Base-by-base conservation (phyloP, 2,329 filamentous ascomycete species). In the Exophiala bonariae region DNA sequence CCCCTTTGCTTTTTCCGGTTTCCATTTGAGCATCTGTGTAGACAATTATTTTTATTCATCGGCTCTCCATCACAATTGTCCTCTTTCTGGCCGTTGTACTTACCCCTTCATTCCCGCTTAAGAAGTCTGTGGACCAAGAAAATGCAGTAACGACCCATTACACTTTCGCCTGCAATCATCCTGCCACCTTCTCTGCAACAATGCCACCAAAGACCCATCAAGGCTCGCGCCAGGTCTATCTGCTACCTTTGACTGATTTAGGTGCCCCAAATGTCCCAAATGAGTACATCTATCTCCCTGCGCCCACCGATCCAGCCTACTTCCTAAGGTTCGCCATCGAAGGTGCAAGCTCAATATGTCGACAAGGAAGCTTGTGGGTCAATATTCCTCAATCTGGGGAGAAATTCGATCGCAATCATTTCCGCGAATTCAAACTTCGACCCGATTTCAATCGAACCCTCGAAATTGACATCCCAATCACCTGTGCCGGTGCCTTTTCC, bases 391-490 rank as follows among this genome's bases (percentile, higher is more conserved):
- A 85, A 52, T 77, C 84, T 60, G 90, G 85, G 49, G 74, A 82
- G 40, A 73, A 82, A 34, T 99, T 97, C 64, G 79, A 82, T 56
- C 85, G 93, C 59, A 78, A 86, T 61, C 78, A 79, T 26, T 99
- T 95, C 68, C 82, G 83, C 61, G 86, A 96, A 71, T 61, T 32
- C 64, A 95, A 93, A 67, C 80, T 99, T 56, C 79, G 84, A 23
- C 90, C 93, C 46, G 87, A 95, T 72, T 99, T 99, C 80, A 95
- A 95, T 66, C 85, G 87, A 64, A 87, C 85, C 44, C 86, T 95
- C 63, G 82, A 95, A 67, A 91, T 99, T 59, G 91, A 95, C 53
- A 80, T 99, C 16, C 87, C 89, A 13, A 86, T 99, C 59, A 75
- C 86, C 67, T 76, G 81, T 51, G 83, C 93, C 35, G 92, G 95